phyloP scores from a whole-genome alignment of 1,284 basidiomycete genomes.

The Schizophyllum amplum region DNA sequence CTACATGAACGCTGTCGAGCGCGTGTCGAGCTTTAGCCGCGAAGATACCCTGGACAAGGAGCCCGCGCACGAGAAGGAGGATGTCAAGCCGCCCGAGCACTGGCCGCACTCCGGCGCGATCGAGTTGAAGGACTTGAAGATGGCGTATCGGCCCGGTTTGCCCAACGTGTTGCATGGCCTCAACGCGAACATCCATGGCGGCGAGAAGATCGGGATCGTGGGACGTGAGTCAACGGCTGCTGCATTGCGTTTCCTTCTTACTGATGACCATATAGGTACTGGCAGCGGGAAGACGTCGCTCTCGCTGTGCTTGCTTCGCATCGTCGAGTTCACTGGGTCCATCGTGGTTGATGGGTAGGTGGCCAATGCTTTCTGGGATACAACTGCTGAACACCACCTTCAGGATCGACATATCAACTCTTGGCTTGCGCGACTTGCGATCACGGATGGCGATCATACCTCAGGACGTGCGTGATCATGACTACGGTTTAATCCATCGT shows the following conservation, averaged over 20 bases:
- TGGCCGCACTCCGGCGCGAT: slow-evolving; percentile 49
- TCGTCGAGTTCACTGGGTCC: slow-evolving; percentile 32
- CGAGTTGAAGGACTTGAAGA: slow-evolving; percentile 42
- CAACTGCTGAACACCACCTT: slow-evolving; percentile 26
- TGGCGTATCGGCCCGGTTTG: slow-evolving; percentile 50
- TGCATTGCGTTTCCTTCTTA: neutral
- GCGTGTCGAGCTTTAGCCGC: slow-evolving; percentile 58
- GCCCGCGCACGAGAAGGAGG: slow-evolving; percentile 47
- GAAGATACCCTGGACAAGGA: slow-evolving; percentile 54
- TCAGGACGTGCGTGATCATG: slow-evolving; percentile 30
- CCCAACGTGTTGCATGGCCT: slow-evolving; percentile 54
- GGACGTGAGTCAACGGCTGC: slow-evolving; percentile 38
- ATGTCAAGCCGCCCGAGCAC: slow-evolving; percentile 38
- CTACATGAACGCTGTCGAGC: slow-evolving; percentile 71
- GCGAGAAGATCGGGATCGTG: slow-evolving; percentile 79
- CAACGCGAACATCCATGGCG: slow-evolving; percentile 47
- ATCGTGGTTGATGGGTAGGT: slow-evolving; percentile 37
- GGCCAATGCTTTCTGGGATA: slow-evolving; percentile 29
- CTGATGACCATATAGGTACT: slow-evolving; percentile 28
- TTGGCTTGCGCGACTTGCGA: slow-evolving; percentile 41
- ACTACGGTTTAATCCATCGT: slow-evolving; percentile 1
- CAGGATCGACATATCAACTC: slow-evolving; percentile 43
- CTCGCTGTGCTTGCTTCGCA: slow-evolving; percentile 29
- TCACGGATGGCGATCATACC: slow-evolving; percentile 45
- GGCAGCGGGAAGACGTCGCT: slow-evolving; percentile 52